Base-by-base conservation (phyloP, 2,329 filamentous ascomycete species). In the Aureobasidium mangrovei region DNA sequence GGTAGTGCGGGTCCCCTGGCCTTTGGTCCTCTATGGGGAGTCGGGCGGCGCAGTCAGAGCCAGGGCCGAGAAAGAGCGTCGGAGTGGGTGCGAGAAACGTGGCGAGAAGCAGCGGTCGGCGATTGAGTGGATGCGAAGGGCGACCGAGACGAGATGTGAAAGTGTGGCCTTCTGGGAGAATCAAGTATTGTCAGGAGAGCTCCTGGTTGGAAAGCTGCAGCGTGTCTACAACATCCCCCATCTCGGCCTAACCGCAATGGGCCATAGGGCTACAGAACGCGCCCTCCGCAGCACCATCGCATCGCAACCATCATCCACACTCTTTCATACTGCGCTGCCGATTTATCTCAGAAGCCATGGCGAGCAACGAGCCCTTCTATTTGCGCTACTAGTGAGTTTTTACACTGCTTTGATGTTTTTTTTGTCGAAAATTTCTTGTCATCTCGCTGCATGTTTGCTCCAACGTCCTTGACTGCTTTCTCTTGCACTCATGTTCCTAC, bases 331-430 rank as follows among this genome's bases (percentile, higher is more conserved):
- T 35, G 32, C 10, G 2, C 32, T 35, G 32, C 32, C 10, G 10
- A 7, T 35, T 35, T 12, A 12, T 35, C 32, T 12, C 27, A 18
- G 9, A 12, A 62, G 75, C 65, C 57, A 90, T 86, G 79, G 76
- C 86, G 62, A 72, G 78, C 63, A 86, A 80, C 70, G 91, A 96
- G 64, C 85, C 86, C 6, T 97, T 98, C 70, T 98, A 98, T 67
- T 75, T 98, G 62, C 85, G 93, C 65, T 98, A 98, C 78, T 98
- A 98, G 91, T 96, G 82, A 70, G 86, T 70, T 35, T 70, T 66
- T 72, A 73, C 64, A 72, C 64, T 32, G 18, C 2, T 36, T 39
- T 31, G 12, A 7, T 10, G 26, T 33, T 2, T 7, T 10, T 1
- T 1, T 33, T 33, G 6, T 33, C 10, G 32, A 6, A 33, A 33